Base-by-base conservation (phyloP, 345 rosid species). In the Abelmoschus esculentus region DNA sequence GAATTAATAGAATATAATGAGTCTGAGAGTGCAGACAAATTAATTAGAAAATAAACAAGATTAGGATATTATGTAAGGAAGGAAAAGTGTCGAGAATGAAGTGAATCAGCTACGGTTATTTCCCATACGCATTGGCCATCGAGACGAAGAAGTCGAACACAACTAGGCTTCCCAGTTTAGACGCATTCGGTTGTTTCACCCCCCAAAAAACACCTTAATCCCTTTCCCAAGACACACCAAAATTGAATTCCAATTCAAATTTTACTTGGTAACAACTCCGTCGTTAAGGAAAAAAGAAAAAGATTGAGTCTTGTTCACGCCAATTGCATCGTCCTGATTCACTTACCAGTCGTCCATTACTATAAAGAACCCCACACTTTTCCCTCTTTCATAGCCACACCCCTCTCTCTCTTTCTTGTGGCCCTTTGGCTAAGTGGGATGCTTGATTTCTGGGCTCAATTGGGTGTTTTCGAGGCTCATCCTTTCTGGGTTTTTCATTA, bases 241-340 rank as follows among this genome's bases (percentile, higher is more conserved):
- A 46, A n/a, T 36, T n/a, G n/a, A n/a, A n/a, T n/a, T n/a, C n/a
- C n/a, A n/a, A n/a, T 40, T 49, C 11, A 0, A 14, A 13, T 14
- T 14, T 12, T 12, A 47, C n/a, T 47, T 47, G 52, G 3, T 47
- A 14, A 47, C n/a, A 34, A 34, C 50, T 8, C 52, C 64, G 42
- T 62, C 52, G 36, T 66, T 22, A 22, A 22, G 26, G 26, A 22
- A 22, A 22, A 22, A 22, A 22, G 26, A 6, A 36, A 36, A 63
- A 72, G 78, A 11, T 89, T 77, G 92, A 89, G 96, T 89, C 79
- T 86, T 0, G 82, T 87, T 87, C 76, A 89, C 96, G 91, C 96
- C 80, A 89, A 75, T 69, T 10, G 17, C 46, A 75, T 77, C 85
- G 76, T 77, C 10, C 77, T 69, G 74, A 54, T 22, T 77, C 80